Conservation (phyloP, 169 alveolate genomes). For the Nephromyces sp. region DNA sequence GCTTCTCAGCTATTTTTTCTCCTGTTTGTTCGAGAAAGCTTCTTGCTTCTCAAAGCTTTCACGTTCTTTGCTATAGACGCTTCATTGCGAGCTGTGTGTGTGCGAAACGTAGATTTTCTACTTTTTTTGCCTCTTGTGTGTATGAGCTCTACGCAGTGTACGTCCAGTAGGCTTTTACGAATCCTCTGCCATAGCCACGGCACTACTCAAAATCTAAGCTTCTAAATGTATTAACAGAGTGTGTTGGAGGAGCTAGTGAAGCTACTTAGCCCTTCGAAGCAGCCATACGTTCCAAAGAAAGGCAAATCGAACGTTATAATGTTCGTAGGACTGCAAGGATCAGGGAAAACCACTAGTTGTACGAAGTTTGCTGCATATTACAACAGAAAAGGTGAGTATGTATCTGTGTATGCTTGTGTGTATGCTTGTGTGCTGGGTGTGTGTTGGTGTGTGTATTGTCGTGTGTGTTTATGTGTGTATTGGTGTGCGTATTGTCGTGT, state of each 20-base stretch:
- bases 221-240: too few species aligned
- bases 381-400: slow-evolving; percentile 76
- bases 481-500: too few species aligned
- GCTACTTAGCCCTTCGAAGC: slow-evolving; percentile 81
- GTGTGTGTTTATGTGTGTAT: too few species aligned
- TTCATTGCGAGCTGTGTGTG: too few species aligned
- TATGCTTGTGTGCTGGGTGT: too few species aligned
- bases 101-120: not conserved
- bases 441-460: too few species aligned
- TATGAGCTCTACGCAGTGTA: too few species aligned
- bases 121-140: not conserved
- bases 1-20: too few species aligned
- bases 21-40: too few species aligned
- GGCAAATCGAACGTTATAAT: slow-evolving; percentile 88
- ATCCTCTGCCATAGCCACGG: not conserved
- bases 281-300: slow-evolving; percentile 81
- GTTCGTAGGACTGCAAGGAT: slow-evolving; percentile 99
- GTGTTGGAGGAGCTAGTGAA: slow-evolving; percentile 85
- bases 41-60: too few species aligned
- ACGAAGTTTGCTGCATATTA: slow-evolving; percentile 96
- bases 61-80: too few species aligned
- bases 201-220: too few species aligned
- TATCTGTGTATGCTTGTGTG: not conserved
- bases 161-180: not conserved
- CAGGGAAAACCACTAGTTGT: slow-evolving; percentile 99